phyloP scores from a whole-genome alignment of 2,329 filamentous ascomycete genomes.

The Tolypocladium nubicola region DNA sequence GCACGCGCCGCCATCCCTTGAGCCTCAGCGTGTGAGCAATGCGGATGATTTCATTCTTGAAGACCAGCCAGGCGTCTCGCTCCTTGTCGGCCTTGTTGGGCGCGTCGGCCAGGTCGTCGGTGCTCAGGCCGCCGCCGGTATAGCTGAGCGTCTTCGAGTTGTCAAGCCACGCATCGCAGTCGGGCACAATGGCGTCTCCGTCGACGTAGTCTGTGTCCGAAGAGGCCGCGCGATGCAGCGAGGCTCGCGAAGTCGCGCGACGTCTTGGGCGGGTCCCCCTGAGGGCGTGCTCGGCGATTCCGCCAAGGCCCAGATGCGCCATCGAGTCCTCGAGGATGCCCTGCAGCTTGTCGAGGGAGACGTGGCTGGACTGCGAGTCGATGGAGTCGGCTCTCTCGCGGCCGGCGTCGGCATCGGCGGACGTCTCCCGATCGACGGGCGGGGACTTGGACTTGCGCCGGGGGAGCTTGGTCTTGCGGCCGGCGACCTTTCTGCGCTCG shows the following conservation, averaged over 20 bases:
- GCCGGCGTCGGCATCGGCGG: conserved; percentile 2
- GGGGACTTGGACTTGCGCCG: conserved; percentile 23
- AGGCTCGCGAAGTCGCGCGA: conserved; percentile 18
- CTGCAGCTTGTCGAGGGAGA: conserved; percentile 73
- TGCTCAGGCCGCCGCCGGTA: conserved; percentile 34
- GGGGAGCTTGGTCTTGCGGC: neutral
- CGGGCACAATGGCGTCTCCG: conserved; percentile 71
- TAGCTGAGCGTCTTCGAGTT: conserved; percentile 85
- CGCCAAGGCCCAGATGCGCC: conserved; percentile 38
- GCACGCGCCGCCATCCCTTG: conserved; percentile 83
- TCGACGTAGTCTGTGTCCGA: conserved; percentile 83
- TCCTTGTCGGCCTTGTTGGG: conserved; percentile 59
- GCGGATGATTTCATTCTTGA: conserved; percentile 87
- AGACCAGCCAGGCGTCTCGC: conserved; percentile 66
- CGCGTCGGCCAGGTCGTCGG: conserved; percentile 31
- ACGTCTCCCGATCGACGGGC: conserved; percentile 15
- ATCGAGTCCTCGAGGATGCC: conserved; percentile 64
- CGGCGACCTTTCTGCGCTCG: conserved; percentile 54
- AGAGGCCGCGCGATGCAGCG: conserved; percentile 42
- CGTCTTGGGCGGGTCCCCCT: conserved; percentile 31
- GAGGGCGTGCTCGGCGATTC: conserved; percentile 31
- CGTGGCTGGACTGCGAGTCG: conserved; percentile 55
- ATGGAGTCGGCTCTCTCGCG: conserved; percentile 41
- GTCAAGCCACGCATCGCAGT: conserved; percentile 75
- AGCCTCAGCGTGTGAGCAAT: conserved; percentile 79